These are phyloP conservation scores for Scheffersomyces lignicola DNA, from an alignment of 1,139 yeast species.

Conservation along the genomic window DNA sequence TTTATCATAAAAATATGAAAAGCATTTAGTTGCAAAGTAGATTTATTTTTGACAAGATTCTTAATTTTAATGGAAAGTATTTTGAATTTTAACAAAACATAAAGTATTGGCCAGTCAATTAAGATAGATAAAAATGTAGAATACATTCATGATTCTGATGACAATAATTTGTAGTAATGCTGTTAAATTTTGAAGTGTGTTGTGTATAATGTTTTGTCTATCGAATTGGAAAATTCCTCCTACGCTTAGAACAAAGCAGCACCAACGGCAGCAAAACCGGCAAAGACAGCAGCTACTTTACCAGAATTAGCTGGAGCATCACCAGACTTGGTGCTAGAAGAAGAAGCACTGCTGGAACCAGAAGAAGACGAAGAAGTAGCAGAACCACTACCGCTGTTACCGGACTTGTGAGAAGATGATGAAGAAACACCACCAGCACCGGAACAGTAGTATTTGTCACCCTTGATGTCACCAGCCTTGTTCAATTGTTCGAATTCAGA, in stretches of 20 bases:
- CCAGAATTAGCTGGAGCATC: slow-evolving; percentile 33
- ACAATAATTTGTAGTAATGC: too few relatives aligned
- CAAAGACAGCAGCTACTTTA: slow-evolving; percentile 52
- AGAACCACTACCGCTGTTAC: slow-evolving; percentile 25
- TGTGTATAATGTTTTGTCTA: not conserved
- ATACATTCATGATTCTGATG: too few relatives aligned
- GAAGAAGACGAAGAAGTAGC: slow-evolving; percentile 28
- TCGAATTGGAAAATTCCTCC: too few relatives aligned
- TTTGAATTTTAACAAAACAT: slow-evolving; percentile 1
- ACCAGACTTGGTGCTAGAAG: slow-evolving; percentile 21
- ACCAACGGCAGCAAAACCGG: slow-evolving; percentile 63
- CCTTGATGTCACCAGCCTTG: slow-evolving; percentile 77
- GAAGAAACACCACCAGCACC: slow-evolving; percentile 55
- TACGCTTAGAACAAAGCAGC: slow-evolving; percentile 60
- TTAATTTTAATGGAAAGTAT: too few relatives aligned
- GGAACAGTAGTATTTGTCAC: slow-evolving; percentile 84
- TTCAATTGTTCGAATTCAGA: slow-evolving; percentile 65
- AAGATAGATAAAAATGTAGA: not conserved
- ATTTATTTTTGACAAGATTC: not conserved
- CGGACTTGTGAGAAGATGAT: slow-evolving; percentile 45
- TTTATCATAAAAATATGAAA: too few relatives aligned
- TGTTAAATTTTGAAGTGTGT: too few relatives aligned
- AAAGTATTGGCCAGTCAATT: too few relatives aligned
- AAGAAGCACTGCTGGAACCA: slow-evolving; percentile 25
- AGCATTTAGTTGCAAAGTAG: not conserved